A percentile compares a stretch with the other conserved stretches of the same genome.
phyloP scores from a whole-genome alignment of 257 asterid species.

The Verbena officinalis region DNA sequence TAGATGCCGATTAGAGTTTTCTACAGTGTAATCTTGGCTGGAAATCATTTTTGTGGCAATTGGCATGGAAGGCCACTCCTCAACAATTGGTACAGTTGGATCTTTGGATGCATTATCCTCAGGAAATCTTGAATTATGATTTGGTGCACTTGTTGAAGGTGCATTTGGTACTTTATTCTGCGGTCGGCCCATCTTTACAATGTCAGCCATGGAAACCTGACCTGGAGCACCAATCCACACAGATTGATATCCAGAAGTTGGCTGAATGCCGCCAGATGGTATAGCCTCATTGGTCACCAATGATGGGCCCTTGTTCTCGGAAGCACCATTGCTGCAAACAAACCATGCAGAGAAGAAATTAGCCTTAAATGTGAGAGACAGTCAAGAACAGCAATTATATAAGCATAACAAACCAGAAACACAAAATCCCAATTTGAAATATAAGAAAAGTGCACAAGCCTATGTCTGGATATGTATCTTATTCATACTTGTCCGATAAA shows the following conservation, averaged over 20 bases:
- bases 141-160: constrained; percentile 37
- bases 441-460: background rate
- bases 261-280: constrained; percentile 50
- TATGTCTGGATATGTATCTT: background rate
- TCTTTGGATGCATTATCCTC: constrained; percentile 43
- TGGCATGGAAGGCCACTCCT: constrained; percentile 86
- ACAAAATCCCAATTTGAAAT: background rate
- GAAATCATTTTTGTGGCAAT: constrained; percentile 41
- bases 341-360: too few relatives aligned
- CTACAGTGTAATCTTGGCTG: constrained; percentile 39
- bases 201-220: constrained; percentile 94
- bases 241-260: constrained; percentile 56
- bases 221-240: constrained; percentile 80
- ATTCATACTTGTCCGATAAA: background rate
- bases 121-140: constrained; percentile 36
- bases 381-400: too few relatives aligned
- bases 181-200: constrained; percentile 96
- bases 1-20: constrained; percentile 54
- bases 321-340: constrained; percentile 53
- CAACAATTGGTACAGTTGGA: constrained; percentile 49
- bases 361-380: too few relatives aligned
- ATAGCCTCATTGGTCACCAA: constrained; percentile 42
- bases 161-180: constrained; percentile 45
- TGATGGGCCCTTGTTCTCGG: constrained; percentile 48
- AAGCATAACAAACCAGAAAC: constrained; percentile 5